Evolutionary conservation across 371 early-diverging fungal genomes (phyloP).

Genomic region (Circinella minor): DNA sequence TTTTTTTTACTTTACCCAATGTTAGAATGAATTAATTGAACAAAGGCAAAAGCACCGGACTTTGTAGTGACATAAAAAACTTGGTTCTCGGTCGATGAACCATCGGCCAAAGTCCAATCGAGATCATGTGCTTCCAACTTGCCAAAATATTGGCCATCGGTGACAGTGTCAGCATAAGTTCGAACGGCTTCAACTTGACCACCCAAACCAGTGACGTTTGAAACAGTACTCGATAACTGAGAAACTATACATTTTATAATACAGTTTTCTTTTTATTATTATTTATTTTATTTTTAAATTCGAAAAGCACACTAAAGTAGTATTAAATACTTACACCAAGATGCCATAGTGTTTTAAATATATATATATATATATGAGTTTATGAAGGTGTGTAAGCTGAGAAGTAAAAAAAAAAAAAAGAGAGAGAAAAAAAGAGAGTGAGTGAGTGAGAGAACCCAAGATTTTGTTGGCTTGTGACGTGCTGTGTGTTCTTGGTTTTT

Average conservation of each 20-base stretch:
- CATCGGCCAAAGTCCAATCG: slow-evolving; percentile 73
- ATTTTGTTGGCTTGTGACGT: neutral
- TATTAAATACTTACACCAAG: slow-evolving; percentile 43
- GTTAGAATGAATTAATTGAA: slow-evolving; percentile 87
- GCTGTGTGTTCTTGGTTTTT: neutral
- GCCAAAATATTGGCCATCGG: slow-evolving; percentile 60
- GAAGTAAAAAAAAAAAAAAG: neutral
- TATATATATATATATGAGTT: neutral
- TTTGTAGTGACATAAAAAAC: slow-evolving; percentile 83
- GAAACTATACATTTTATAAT: slow-evolving; percentile 35
- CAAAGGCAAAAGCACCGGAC: slow-evolving; percentile 77
- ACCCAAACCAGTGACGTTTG: slow-evolving; percentile 48
- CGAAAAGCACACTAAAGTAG: too few relatives aligned
- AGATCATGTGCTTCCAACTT: slow-evolving; percentile 68
- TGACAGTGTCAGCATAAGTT: slow-evolving; percentile 60
- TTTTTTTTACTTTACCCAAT: slow-evolving; percentile 61
- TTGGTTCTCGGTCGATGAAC: slow-evolving; percentile 88
- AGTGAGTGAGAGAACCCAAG: too few relatives aligned
- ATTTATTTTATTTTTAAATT: too few relatives aligned
- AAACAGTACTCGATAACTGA: slow-evolving; percentile 52
- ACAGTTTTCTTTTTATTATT: too few relatives aligned
- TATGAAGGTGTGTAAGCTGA: slow-evolving; percentile 7
- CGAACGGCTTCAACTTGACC: slow-evolving; percentile 40
- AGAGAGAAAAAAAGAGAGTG: neutral
- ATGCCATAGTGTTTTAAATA: slow-evolving; percentile 28